These are phyloP conservation scores for Calocybe gangraenosa DNA, from an alignment of 768 basidiomycete genomes.

Conservation along the genomic window DNA sequence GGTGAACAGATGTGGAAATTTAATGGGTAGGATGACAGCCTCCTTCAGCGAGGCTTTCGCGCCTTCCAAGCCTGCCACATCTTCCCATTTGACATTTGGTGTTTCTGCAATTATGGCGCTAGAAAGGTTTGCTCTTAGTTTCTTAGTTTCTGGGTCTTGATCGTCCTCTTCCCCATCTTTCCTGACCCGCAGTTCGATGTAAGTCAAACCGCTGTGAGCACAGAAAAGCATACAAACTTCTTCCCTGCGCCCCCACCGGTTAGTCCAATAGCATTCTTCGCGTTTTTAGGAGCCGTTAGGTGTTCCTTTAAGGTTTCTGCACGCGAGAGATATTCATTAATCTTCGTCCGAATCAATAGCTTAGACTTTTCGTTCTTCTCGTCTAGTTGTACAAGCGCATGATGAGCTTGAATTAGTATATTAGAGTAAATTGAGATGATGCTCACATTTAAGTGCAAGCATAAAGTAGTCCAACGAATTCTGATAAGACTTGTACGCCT, in stretches of 20 bases:
- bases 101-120: conserved; percentile 90
- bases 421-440: not conserved
- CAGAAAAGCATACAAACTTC: conserved; percentile 30
- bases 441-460: conserved; percentile 89
- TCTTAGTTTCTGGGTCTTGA: conserved; percentile 91
- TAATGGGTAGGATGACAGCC: conserved; percentile 99
- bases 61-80: conserved; percentile 92
- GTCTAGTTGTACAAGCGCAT: conserved; percentile 36
- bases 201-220: not conserved
- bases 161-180: conserved; percentile 62
- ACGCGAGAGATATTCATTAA: conserved; percentile 85
- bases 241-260: conserved; percentile 43
- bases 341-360: conserved; percentile 78
- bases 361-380: conserved; percentile 96
- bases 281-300: conserved; percentile 64
- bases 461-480: conserved; percentile 98
- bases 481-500: conserved; percentile 93
- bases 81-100: conserved; percentile 97
- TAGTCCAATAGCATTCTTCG: conserved; percentile 44
- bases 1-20: conserved; percentile 97
- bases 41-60: conserved; percentile 97
- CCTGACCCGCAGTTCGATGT: conserved; percentile 19
- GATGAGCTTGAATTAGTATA: not conserved
- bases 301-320: conserved; percentile 92
- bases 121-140: conserved; percentile 86